phyloP scores from a whole-genome alignment of 2,329 filamentous ascomycete genomes.

The Ceratocystis destructans region DNA sequence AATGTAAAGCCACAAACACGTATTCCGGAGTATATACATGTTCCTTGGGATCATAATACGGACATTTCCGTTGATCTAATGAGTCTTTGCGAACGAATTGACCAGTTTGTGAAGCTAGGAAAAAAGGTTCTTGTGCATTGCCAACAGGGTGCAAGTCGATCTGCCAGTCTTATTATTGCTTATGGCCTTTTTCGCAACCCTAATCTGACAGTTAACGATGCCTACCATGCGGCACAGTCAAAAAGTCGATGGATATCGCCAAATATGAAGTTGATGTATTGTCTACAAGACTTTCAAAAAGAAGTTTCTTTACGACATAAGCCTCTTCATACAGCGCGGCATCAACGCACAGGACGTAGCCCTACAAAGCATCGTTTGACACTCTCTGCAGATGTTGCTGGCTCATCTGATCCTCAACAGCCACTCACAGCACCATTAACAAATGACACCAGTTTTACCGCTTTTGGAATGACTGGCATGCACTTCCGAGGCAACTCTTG shows the following conservation, averaged over 20 bases:
- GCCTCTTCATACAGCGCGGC: conserved; percentile 33
- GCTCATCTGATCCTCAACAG: conserved; percentile 35
- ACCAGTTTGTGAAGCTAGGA: conserved; percentile 54
- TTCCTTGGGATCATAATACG: conserved; percentile 80
- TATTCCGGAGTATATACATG: conserved; percentile 67
- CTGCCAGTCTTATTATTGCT: conserved; percentile 73
- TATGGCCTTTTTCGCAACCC: conserved; percentile 73
- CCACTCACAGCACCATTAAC: conserved; percentile 49
- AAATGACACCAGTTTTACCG: conserved; percentile 29
- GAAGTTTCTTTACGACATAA: conserved; percentile 40
- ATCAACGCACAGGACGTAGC: conserved; percentile 38
- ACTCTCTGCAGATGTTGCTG: conserved; percentile 45
- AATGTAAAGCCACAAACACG: conserved; percentile 33
- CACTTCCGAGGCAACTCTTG: conserved; percentile 42
- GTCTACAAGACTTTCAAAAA: conserved; percentile 67
- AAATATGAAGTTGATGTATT: conserved; percentile 87
- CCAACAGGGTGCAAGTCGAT: conserved; percentile 74
- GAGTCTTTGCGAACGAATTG: conserved; percentile 61
- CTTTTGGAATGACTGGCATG: conserved; percentile 23
- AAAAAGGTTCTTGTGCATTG: conserved; percentile 75
- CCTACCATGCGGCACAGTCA: conserved; percentile 65
- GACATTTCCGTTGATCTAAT: conserved; percentile 69
- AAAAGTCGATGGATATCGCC: conserved; percentile 80
- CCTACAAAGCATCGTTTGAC: conserved; percentile 47
- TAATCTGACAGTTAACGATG: conserved; percentile 63